Conservation (phyloP, 139 green algal species). For the Eudorina sp. region DNA sequence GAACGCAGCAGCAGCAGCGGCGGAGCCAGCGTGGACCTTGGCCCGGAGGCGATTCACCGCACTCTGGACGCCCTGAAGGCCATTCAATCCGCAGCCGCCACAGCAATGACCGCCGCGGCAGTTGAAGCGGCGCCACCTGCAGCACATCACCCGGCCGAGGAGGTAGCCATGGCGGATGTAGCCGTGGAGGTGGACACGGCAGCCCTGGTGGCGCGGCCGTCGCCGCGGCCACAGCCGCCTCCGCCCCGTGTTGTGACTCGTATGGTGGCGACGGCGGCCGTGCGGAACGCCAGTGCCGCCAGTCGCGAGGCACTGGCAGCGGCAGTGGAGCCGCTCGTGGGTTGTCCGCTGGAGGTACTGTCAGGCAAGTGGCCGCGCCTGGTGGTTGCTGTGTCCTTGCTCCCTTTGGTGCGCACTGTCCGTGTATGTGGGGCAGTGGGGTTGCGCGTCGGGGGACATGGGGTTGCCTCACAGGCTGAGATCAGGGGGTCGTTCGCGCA, state of each 20-base stretch:
- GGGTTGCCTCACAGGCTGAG: no score
- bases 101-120: not conserved
- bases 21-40: not conserved
- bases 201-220: no score
- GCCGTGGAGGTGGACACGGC: no score
- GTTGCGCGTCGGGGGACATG: no score
- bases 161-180: no score
- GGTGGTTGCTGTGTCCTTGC: not conserved
- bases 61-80: not conserved
- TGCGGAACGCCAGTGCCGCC: not conserved
- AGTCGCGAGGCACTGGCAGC: not conserved
- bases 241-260: not conserved
- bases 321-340: not conserved
- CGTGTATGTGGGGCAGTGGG: no score
- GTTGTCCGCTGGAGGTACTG: conserved; percentile 2
- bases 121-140: not conserved
- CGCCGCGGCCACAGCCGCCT: no score
- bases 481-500: no score
- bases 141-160: not conserved
- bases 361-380: not conserved
- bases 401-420: no score
- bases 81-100: no score
- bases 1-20: not conserved
- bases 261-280: conserved; percentile 35
- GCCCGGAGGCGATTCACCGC: not conserved